phyloP scores from a whole-genome alignment of 495 filamentous ascomycete genomes.

The Aspergillus bertholletiae region DNA sequence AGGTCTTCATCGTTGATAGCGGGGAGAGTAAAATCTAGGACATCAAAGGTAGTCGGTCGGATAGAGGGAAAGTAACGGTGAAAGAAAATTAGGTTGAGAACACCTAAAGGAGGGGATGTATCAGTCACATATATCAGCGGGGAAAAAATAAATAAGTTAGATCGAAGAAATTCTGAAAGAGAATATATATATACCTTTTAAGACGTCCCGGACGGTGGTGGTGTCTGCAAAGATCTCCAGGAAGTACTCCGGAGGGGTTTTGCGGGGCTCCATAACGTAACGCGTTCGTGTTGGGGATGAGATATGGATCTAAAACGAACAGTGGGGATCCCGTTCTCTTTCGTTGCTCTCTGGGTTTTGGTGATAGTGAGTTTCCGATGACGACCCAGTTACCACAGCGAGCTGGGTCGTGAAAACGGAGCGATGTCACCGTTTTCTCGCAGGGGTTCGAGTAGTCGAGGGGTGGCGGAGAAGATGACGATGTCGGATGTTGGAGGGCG shows the following conservation, averaged over 20 bases:
- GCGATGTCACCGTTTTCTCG: conserved; percentile 10
- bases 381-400: conserved; percentile 13
- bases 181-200: conserved; percentile 63
- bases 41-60: conserved; percentile 78
- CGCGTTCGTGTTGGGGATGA: background rate
- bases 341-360: background rate
- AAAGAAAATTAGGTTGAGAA: conserved; percentile 98
- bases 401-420: conserved; percentile 12
- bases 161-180: background rate
- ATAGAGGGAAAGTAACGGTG: conserved; percentile 92
- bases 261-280: conserved; percentile 51
- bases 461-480: background rate
- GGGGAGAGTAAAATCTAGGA: conserved; percentile 88
- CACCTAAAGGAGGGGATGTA: conserved; percentile 49
- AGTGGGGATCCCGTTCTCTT: background rate
- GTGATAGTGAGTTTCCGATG: background rate
- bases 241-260: conserved; percentile 73
- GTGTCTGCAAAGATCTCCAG: conserved; percentile 83
- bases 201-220: conserved; percentile 78
- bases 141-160: background rate
- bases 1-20: conserved; percentile 84
- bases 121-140: background rate
- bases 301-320: conserved; percentile 1
- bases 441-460: conserved; percentile 3
- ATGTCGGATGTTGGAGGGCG: background rate